Base-by-base conservation (phyloP, 768 basidiomycete species). In the Rhizopogon sp. region DNA sequence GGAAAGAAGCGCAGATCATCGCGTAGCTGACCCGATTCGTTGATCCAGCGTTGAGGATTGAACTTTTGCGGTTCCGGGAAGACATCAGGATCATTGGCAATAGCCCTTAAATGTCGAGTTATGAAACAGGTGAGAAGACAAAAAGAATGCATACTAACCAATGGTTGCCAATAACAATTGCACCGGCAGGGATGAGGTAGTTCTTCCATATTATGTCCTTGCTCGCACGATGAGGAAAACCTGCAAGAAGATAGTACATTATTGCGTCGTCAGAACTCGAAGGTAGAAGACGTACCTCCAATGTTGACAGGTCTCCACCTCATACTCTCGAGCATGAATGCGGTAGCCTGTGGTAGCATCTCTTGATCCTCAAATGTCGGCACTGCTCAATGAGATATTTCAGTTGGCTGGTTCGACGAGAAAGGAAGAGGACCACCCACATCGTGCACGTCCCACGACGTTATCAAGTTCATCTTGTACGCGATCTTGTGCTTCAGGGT, bases 221-320 rank as follows among this genome's bases (percentile, higher is more conserved):
- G 0, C 80, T 87, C 0, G 84, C 77, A 45, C 78, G 76, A 57
- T 88, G 85, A 0, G 80, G 74, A 52, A 86, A 80, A 1, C 85
- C 84, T 64, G 3, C 45, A 29, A 39, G 6, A 13, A 25, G 5
- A 7, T 28, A 7, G 28, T 56, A 20, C 50, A 39, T 29, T 14
- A 20, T 33, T 6, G n/a, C 11, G 5, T 22, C 44, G 40, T 35
- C 11, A 13, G 8, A 39, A n/a, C 13, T 11, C 31, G 25, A 20
- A 20, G n/a, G 40, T 68, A 14, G 29, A 14, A 31, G 43, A 56
- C 58, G 43, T 25, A 60, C 71, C 73, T 56, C 63, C 62, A 4
- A 67, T 43, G 7, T 46, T 66, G 10, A 73, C 66, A 6, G 73
- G 72, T n/a, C 75, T 59, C 75, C 75, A 75, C 28, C 75, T 58